These are phyloP conservation scores for Raffaelea deltoideospora DNA, from an alignment of 2,329 filamentous ascomycete genomes.

Conservation along the genomic window DNA sequence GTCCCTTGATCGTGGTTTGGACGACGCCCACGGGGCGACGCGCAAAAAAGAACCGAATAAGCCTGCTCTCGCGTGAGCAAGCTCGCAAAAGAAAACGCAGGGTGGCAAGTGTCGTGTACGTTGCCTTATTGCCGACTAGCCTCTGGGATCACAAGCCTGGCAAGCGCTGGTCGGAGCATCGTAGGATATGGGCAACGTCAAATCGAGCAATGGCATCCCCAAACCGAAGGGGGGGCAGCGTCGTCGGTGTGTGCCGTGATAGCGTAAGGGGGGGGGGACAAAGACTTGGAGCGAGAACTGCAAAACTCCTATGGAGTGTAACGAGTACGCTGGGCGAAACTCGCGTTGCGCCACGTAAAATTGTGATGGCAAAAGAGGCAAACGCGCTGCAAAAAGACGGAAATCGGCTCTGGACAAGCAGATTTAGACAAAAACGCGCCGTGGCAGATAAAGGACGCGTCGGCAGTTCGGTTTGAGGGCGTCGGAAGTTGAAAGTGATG, in stretches of 20 bases:
- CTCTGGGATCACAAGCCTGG: background rate
- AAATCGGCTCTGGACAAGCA: background rate
- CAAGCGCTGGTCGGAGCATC: slow-evolving; percentile 6
- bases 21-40: too few relatives aligned
- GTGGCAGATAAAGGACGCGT: slow-evolving; percentile 9
- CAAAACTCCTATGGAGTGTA: too few relatives aligned
- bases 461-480: background rate
- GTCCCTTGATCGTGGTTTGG: background rate
- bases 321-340: background rate
- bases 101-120: background rate
- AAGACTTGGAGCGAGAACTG: too few relatives aligned
- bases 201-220: slow-evolving; percentile 3
- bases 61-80: too few relatives aligned
- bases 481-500: background rate
- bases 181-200: slow-evolving; percentile 1
- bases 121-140: slow-evolving; percentile 1
- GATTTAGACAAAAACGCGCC: slow-evolving; percentile 4
- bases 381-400: slow-evolving; percentile 3
- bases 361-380: background rate
- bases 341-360: slow-evolving; percentile 5
- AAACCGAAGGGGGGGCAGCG: background rate
- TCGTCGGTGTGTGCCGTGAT: too few relatives aligned
- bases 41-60: too few relatives aligned
- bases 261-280: too few relatives aligned
- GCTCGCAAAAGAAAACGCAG: background rate